Conservation (phyloP, 73 alveolate genomes). For the Paramecium sexaurelia region DNA sequence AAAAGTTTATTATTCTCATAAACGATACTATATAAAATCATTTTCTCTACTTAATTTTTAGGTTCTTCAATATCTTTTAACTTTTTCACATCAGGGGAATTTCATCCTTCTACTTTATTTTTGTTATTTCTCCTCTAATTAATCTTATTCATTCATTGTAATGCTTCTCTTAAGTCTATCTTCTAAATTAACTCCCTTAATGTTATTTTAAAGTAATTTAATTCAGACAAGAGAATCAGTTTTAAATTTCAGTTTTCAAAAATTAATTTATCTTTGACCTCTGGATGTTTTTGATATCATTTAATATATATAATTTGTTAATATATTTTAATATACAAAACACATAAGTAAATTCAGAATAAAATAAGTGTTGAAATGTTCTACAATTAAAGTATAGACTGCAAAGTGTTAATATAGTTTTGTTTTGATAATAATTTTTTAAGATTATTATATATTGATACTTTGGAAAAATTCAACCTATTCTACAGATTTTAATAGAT, state of each 20-base stretch:
- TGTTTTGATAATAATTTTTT: too few relatives aligned
- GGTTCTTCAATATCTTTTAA: neutral
- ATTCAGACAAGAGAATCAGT: neutral
- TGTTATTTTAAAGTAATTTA: neutral
- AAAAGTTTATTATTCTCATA: too few relatives aligned
- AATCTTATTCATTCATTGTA: neutral
- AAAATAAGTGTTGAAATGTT: too few relatives aligned
- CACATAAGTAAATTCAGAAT: too few relatives aligned
- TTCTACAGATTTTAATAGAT: too few relatives aligned
- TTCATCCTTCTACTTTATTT: neutral
- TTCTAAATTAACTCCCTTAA: slow-evolving; percentile 14
- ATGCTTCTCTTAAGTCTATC: neutral
- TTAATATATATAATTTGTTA: neutral
- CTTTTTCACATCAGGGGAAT: neutral
- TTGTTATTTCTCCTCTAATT: neutral
- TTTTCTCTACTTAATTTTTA: too few relatives aligned
- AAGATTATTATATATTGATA: too few relatives aligned
- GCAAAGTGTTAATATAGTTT: too few relatives aligned
- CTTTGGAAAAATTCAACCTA: too few relatives aligned
- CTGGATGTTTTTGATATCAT: neutral
- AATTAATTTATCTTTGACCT: neutral
- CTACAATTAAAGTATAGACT: too few relatives aligned
- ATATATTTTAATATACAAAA: too few relatives aligned
- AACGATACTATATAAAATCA: too few relatives aligned
- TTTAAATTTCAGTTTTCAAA: neutral